Base-by-base conservation (phyloP, 1,284 basidiomycete species). In the Moesziomyces sp. region DNA sequence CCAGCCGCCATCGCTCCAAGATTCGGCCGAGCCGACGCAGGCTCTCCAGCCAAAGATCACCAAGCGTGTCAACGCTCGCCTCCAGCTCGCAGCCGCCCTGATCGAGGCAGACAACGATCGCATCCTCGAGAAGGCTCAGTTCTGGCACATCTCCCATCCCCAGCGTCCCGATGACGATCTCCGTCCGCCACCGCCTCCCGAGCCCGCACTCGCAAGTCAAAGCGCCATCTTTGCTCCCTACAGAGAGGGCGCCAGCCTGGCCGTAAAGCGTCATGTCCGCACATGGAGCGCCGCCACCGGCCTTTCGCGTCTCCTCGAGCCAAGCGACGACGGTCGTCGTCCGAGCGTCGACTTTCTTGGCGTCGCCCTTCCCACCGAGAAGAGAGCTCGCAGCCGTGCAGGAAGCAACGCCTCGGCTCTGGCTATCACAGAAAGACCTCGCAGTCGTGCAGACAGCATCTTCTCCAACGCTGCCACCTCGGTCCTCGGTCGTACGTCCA, bases 81-180 rank as follows among this genome's bases (percentile, higher is more conserved):
- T 78, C 10, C 80, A 82, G 55, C 74, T 82, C 10, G 82, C 82
- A 28, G 81, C 82, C 5, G 82, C 82, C 9, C 76, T 83, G 35
- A 76, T 83, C 55, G 82, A 83, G 48, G 79, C 79, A 5, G 82
- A 83, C 76, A 83, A 83, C 52, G 79, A 82, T 3, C 54, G 71
- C 10, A 78, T 83, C 46, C 50, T 68, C 24, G 59, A 54, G 50
- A 78, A 71, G 24, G 70, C 73, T 2, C 68, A 63, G n/a, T 59
- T 71, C 44, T 73, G 64, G 63, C 58, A 70, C 46, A 70, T 64
- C 43, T 65, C 63, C 42, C 66, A 74, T 40, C 70, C 70, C 9
- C 52, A 59, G 11, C 70, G 57, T 30, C 34, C 55, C 5, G 50
- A 62, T 21, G 58, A 68, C n/a, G 14, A 44, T 10, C 51, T 66